Conservation (phyloP, 2,329 filamentous ascomycete species). For the Xylaria hypoxylon region DNA sequence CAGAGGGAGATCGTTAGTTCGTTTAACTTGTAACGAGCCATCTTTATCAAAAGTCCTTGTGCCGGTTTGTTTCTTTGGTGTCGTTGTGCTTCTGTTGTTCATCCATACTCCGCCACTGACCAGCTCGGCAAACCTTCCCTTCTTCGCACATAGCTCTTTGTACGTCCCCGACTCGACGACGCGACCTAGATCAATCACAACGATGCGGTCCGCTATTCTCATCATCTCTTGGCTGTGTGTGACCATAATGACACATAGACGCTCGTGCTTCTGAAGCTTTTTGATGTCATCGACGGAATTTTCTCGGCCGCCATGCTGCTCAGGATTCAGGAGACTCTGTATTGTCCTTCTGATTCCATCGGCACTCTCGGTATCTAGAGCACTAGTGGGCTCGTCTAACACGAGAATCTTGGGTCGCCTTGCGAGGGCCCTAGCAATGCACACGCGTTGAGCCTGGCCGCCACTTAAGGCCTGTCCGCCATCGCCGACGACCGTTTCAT, state of each 20-base stretch:
- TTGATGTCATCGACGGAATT: not conserved
- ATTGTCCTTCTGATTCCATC: constrained; percentile 73
- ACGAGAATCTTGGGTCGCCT: constrained; percentile 78
- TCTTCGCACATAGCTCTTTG: constrained; percentile 63
- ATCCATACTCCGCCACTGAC: constrained; percentile 44
- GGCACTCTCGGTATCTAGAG: constrained; percentile 78
- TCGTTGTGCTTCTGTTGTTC: constrained; percentile 15
- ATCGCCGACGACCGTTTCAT: constrained; percentile 80
- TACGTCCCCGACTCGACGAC: constrained; percentile 77
- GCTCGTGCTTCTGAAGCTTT: constrained; percentile 1
- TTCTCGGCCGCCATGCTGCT: not conserved
- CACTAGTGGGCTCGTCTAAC: constrained; percentile 88
- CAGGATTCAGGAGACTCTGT: constrained; percentile 58
- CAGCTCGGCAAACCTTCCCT: constrained; percentile 62
- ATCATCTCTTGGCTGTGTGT: constrained; percentile 91
- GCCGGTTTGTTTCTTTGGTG: not conserved
- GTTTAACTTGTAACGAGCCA: not conserved
- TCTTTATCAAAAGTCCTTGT: not conserved
- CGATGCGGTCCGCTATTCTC: constrained; percentile 77
- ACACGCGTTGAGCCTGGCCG: constrained; percentile 84
- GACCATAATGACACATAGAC: constrained; percentile 79
- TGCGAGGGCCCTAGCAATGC: constrained; percentile 82
- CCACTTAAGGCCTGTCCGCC: constrained; percentile 80
- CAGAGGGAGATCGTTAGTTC: constrained; percentile 40
- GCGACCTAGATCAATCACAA: constrained; percentile 76